Evolutionary conservation across 2,329 filamentous ascomycete genomes (phyloP), one percentile per base, ranked within the genome.

Genomic region (Bipolaris sorokiniana): DNA sequence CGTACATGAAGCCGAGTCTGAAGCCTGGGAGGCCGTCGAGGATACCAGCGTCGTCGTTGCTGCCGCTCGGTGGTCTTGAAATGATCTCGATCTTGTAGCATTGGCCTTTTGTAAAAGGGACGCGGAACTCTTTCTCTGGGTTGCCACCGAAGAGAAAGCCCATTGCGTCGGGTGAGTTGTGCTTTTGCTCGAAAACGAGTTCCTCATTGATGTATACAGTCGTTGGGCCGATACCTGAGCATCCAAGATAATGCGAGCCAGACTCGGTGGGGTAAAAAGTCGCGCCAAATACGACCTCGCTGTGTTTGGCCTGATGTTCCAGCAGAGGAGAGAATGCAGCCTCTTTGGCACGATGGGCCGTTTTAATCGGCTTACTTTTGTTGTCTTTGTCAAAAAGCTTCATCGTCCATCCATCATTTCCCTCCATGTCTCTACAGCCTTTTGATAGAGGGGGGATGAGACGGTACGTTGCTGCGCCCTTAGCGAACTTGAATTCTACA

Each of bases 61-160:
- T 60, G 66, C 85, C 85, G 3, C 83, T 41, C 64, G 88, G 83
- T 13, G 86, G 82, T 22, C 82, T 80, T 20, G 90, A 81, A 62
- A 87, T 81, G 26, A 88, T 81, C 0, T 84, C 78, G 59, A 85
- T 82, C 49, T 82, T 67, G 77, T 90, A 90, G 0, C 80, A 79
- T 62, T 85, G 79, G 7, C 85, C 87, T 64, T 84, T 84, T 58
- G 83, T 82, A 51, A 90, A 79, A 4, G 82, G 72, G 52, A 86
- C 81, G 1, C 77, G 78, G 11, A 86, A 87, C 45, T 83, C 83
- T 63, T 89, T 85, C 70, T 91, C 88, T 3, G 82, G 77, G 0
- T 87, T 90, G 2, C 84, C 88, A 16, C 80, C 81, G 18, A 88
- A 86, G 59, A 89, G 87, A 79, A 90, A 90, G 3, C 84, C 83